Conservation (phyloP, 1,139 yeast genomes). For the Geotrichum phurueaensis region DNA sequence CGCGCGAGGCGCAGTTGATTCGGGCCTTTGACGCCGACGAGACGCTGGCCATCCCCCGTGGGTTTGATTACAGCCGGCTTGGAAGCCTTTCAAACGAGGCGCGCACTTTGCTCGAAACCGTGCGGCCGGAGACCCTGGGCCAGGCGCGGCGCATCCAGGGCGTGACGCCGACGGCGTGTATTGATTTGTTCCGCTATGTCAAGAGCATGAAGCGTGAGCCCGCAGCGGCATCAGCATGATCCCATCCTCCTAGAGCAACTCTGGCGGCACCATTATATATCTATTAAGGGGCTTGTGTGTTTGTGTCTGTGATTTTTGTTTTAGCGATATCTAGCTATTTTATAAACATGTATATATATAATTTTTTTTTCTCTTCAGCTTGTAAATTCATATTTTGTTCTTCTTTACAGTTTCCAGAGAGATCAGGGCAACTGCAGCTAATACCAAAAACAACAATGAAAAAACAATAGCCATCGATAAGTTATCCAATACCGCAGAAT, state of each 20-base stretch:
- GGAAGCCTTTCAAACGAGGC: conserved; percentile 66
- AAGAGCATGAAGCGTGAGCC: conserved; percentile 14
- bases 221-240: not conserved
- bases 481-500: no score
- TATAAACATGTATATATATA: no score
- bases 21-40: conserved; percentile 83
- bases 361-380: no score
- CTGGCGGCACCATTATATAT: no score
- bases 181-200: conserved; percentile 32
- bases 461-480: no score
- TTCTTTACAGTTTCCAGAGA: no score
- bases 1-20: conserved; percentile 63
- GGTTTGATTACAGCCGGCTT: conserved; percentile 53
- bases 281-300: no score
- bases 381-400: no score
- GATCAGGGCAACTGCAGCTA: no score
- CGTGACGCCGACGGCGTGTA: conserved; percentile 62
- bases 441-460: no score
- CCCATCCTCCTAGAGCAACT: not conserved
- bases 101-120: conserved; percentile 58
- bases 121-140: conserved; percentile 85
- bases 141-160: conserved; percentile 95
- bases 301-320: no score
- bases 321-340: no score
- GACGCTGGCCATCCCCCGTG: conserved; percentile 55